Percentiles rank a stretch among this genome's conserved stretches.
Conservation (phyloP, 1,284 basidiomycete genomes). For the Trichosporon sp. region DNA sequence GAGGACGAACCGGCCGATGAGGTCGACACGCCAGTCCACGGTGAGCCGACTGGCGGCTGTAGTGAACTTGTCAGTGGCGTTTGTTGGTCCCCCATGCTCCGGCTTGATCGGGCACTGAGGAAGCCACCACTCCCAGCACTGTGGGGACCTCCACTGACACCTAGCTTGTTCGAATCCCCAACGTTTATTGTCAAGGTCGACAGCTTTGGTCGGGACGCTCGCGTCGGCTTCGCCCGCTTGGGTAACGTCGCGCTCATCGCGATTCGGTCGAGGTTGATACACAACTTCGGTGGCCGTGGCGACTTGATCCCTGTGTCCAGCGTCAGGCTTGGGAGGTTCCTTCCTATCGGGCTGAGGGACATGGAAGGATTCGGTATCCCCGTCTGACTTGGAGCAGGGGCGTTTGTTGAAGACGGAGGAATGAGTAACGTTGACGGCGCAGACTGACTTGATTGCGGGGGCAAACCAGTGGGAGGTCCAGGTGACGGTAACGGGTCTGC, state of each 20-base stretch:
- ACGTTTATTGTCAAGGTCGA: slow-evolving; percentile 28
- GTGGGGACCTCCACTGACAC: slow-evolving; percentile 14
- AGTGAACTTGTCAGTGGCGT: slow-evolving; percentile 2
- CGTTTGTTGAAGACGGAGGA: slow-evolving; percentile 35
- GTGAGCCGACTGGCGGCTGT: slow-evolving; percentile 7
- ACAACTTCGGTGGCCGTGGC: slow-evolving; percentile 46
- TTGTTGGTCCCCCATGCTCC: slow-evolving; percentile 20
- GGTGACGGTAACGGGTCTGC: slow-evolving; percentile 17
- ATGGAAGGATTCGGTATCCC: slow-evolving; percentile 19
- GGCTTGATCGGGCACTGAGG: not conserved
- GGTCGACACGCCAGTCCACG: not conserved
- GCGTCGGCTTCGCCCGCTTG: slow-evolving; percentile 15
- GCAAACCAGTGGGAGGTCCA: not conserved
- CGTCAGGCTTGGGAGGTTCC: slow-evolving; percentile 40
- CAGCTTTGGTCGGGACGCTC: slow-evolving; percentile 27
- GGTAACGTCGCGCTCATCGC: slow-evolving; percentile 10
- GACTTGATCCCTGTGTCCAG: slow-evolving; percentile 29
- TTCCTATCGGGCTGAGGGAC: slow-evolving; percentile 27
- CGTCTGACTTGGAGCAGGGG: slow-evolving; percentile 24
- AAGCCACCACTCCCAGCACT: slow-evolving; percentile 22
- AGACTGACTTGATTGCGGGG: slow-evolving; percentile 21
- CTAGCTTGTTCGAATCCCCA: slow-evolving; percentile 26
- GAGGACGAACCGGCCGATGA: not conserved
- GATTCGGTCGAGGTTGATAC: slow-evolving; percentile 45
- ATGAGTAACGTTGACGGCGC: not conserved